Evolutionary conservation across 2,329 filamentous ascomycete species (phyloP), one percentile per base, ranked within the genome.

Genomic region (Neofusicoccum parvum): DNA sequence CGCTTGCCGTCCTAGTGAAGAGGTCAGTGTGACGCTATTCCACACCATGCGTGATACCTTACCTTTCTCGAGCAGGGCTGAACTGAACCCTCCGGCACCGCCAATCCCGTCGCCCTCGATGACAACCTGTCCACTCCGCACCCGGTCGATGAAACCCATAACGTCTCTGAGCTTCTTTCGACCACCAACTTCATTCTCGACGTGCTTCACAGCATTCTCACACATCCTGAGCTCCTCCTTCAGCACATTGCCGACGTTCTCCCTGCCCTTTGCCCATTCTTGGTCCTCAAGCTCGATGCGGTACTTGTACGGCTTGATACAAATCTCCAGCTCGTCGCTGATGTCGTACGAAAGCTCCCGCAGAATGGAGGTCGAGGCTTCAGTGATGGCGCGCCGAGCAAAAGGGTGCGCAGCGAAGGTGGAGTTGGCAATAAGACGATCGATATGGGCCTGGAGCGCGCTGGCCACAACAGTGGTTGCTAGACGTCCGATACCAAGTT

Each of bases 261-360:
- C 93, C 60, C 94, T 85, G 0, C 93, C 94, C 67, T 91, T 88
- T 3, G 84, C 78, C 95, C 95, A 99, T 76, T 99, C 96, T 7
- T 88, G 84, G 45, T 94, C 91, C 73, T 97, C 92, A 50, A 99
- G 89, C 72, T 99, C 95, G 66, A 99, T 96, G 68, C 97, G 93
- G 71, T 94, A 98, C 76, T 99, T 99, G 83, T 94, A 99, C 0
- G 96, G 95, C 78, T 99, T 99, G 79, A 99, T 96, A 75, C 94
- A 99, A 75, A 98, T 98, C 78, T 99, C 95, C 0, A 99, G 92
- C 79, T 98, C 95, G 73, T 99, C 96, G 68, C 92, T 95, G 1
- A 96, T 99, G 78, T 94, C 95, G 80, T 97, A 98, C 69, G 96
- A 97, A 14, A 94, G 86, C 73, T 99, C 95, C 69, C 95, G 95